Evolutionary conservation across 2,329 filamentous ascomycete species (phyloP), one percentile per base, ranked within the genome.

Genomic region (Aspergillus arachidicola): DNA sequence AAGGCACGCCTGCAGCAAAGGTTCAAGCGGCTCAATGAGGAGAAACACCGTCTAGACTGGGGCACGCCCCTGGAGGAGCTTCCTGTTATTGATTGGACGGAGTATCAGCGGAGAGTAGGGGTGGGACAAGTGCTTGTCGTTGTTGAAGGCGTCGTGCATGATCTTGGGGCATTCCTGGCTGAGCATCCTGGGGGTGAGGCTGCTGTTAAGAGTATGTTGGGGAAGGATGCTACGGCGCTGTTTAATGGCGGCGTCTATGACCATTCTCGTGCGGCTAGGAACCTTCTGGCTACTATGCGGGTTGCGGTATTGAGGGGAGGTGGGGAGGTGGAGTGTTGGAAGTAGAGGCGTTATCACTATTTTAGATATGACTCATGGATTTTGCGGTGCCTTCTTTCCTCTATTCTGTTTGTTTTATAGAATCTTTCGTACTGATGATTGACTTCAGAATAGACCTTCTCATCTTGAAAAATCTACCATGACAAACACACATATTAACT

Each of bases 81-180:
- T n/a, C 46, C 57, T 23, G 57, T 59, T 16, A 59, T 59, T 28
- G 57, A 43, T 19, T 59, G 57, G 57, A 45, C 23, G 21, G 57
- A 59, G 26, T 59, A 51, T 38, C 57, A 28, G 21, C 19, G n/a
- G 28, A 48, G 30, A 32, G 57, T 53, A 12, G n/a, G 11, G 6
- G 9, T n/a, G 43, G 57, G 57, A 6, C 19, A 59, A 7, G 28
- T 36, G 34, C 46, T 59, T 23, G 21, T 59, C 5, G 19, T 41
- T 12, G n/a, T 59, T 19, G 58, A 48, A 14, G 58, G 48, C 26
- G 46, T 54, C 23, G 26, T 59, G 19, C 58, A 59, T 43, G 58
- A 59, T 19, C 23, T 59, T 4, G 23, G 12, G 21, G 21, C 16
- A 1, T 59, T 59, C 36, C 34, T 59, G 1, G 11, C 23, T 16